phyloP scores from a whole-genome alignment of 2,329 filamentous ascomycete species.

The Venturia aucupariae region DNA sequence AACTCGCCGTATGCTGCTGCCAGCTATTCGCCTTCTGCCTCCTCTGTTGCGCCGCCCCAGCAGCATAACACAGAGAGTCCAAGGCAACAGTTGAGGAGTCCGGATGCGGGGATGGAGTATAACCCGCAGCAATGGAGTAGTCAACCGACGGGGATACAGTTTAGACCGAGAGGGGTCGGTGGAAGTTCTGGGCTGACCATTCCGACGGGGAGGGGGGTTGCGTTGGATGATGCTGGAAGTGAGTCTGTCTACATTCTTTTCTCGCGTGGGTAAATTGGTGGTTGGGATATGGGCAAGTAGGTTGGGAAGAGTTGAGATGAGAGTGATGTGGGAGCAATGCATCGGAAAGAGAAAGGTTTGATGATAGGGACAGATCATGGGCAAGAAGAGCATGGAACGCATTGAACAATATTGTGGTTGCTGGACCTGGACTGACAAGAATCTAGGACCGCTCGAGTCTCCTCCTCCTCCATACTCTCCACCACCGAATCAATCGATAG shows the following conservation, averaged over 20 bases:
- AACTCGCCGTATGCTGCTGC: constrained; percentile 2
- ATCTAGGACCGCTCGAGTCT: constrained; percentile 10
- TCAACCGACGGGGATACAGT: constrained; percentile 1
- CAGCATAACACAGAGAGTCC: not conserved
- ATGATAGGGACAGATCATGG: not conserved
- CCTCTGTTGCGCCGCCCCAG: not conserved
- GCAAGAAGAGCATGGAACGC: too few species aligned
- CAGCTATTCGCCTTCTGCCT: not conserved
- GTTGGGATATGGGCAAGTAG: not conserved
- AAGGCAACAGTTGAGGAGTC: not conserved
- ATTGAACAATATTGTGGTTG: too few species aligned
- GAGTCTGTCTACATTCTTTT: constrained; percentile 7
- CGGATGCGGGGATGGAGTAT: constrained; percentile 9
- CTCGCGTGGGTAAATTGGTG: not conserved
- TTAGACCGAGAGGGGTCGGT: not conserved
- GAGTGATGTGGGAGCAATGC: not conserved
- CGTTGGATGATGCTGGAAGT: constrained; percentile 14
- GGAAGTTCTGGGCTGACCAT: constrained; percentile 6
- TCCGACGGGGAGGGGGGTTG: not conserved
- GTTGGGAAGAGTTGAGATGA: not conserved
- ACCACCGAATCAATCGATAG: constrained; percentile 1
- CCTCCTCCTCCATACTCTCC: constrained; percentile 15
- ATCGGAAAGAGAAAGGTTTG: not conserved
- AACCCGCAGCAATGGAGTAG: constrained; percentile 14
- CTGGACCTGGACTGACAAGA: not conserved